phyloP scores from a whole-genome alignment of 768 basidiomycete species.

The Boletus barrowsii region DNA sequence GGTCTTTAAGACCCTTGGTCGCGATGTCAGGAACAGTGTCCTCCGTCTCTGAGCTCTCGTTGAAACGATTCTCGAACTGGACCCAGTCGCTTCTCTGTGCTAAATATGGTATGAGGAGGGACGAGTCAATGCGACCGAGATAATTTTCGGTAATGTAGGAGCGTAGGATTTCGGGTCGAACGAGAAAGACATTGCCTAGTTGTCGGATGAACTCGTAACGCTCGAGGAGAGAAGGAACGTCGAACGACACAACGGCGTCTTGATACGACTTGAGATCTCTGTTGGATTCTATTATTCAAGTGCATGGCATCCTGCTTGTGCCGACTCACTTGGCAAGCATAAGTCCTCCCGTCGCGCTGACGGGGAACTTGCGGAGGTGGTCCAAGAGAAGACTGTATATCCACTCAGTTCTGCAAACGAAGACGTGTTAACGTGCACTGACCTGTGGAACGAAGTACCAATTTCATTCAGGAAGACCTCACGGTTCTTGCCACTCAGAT shows the following conservation, averaged over 20 bases:
- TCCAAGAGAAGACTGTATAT: slow-evolving; percentile 76
- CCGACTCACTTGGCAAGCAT: slow-evolving; percentile 91
- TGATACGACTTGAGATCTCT: slow-evolving; percentile 98
- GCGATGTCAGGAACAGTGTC: slow-evolving; percentile 40
- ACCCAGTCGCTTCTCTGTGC: slow-evolving; percentile 89
- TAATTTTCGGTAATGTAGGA: slow-evolving; percentile 95
- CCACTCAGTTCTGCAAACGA: slow-evolving; percentile 9
- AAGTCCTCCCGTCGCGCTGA: slow-evolving; percentile 93
- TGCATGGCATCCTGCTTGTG: not conserved
- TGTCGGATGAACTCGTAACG: slow-evolving; percentile 98
- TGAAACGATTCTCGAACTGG: slow-evolving; percentile 78
- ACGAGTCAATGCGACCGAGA: slow-evolving; percentile 86
- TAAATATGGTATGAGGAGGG: slow-evolving; percentile 86
- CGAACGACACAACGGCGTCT: slow-evolving; percentile 81
- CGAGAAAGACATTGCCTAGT: slow-evolving; percentile 94
- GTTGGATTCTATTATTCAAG: slow-evolving; percentile 3
- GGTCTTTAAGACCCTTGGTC: slow-evolving; percentile 51
- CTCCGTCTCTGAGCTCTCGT: slow-evolving; percentile 48
- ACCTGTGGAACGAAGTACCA: slow-evolving; percentile 93
- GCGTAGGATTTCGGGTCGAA: slow-evolving; percentile 91
- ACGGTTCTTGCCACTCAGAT: slow-evolving; percentile 87
- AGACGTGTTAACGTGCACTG: slow-evolving; percentile 5
- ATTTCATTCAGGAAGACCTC: slow-evolving; percentile 92
- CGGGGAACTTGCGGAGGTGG: slow-evolving; percentile 93
- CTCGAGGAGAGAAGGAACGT: slow-evolving; percentile 79